Conservation (phyloP, 306 rosid species). For the Quercus ilex region DNA sequence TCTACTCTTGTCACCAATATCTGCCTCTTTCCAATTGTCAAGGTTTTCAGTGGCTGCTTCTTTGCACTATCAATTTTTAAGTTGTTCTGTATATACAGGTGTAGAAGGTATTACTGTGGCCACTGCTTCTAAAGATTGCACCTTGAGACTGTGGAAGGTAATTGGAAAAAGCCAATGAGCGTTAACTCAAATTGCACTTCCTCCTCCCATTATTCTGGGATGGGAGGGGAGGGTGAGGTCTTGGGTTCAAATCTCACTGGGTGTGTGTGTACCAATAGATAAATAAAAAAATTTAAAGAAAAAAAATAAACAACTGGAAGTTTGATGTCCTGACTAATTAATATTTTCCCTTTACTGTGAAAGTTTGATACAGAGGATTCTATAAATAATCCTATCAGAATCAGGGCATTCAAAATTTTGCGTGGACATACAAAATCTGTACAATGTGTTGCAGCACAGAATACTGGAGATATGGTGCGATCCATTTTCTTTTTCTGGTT, state of each 20-base stretch:
- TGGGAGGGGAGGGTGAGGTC: too few relatives aligned
- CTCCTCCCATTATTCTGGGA: too few relatives aligned
- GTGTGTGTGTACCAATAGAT: too few relatives aligned
- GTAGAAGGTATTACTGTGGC: constrained; percentile 47
- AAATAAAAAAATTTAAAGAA: background rate
- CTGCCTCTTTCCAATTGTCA: background rate
- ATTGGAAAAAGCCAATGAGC: constrained; percentile 8
- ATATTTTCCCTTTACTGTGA: too few relatives aligned
- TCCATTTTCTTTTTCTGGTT: too few relatives aligned
- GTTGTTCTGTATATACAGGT: constrained; percentile 38
- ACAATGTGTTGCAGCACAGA: constrained; percentile 70
- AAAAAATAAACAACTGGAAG: background rate
- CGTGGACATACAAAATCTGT: constrained; percentile 77
- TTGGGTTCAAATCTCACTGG: too few relatives aligned
- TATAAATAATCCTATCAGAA: too few relatives aligned
- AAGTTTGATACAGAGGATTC: too few relatives aligned
- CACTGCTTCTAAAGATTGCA: constrained; percentile 86
- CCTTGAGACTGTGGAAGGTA: constrained; percentile 94
- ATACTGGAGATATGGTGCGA: too few relatives aligned
- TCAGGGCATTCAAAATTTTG: too few relatives aligned
- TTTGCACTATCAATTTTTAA: constrained; percentile 4
- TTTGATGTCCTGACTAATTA: constrained; percentile 19
- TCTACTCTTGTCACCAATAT: background rate
- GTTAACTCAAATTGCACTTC: too few relatives aligned
- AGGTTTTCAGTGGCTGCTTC: background rate